Evolutionary conservation across 2,329 filamentous ascomycete genomes (phyloP).

Genomic region (Colletotrichum cordylinicola): DNA sequence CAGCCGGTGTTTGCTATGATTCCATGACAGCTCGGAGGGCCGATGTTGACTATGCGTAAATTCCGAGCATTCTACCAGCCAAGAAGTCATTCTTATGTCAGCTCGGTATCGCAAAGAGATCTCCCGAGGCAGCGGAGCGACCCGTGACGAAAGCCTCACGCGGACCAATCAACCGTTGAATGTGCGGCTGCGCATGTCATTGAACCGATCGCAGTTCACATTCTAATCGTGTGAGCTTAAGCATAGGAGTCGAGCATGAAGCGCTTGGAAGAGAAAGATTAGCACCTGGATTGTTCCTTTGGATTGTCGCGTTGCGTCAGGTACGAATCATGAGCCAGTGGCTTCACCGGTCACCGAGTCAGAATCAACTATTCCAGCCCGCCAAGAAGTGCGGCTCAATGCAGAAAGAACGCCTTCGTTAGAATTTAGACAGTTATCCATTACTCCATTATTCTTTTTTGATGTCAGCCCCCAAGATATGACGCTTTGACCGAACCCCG

Average conservation of each 20-base stretch:
- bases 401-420: background rate
- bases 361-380: background rate
- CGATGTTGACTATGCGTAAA: background rate
- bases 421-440: background rate
- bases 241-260: fast-evolving
- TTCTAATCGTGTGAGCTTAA: fast-evolving
- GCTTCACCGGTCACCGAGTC: background rate
- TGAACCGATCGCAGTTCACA: background rate
- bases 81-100: background rate
- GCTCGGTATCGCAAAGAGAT: background rate
- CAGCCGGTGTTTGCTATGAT: background rate
- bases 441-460: background rate
- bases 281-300: background rate
- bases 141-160: background rate
- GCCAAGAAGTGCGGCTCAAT: background rate
- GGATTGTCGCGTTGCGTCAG: background rate
- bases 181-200: background rate
- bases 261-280: background rate
- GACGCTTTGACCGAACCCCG: background rate
- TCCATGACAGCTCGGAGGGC: background rate
- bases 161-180: background rate
- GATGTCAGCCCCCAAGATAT: background rate
- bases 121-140: background rate
- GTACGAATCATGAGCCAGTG: background rate
- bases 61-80: background rate